Evolutionary conservation across 2,329 filamentous ascomycete species (phyloP).

Genomic region (Xylaria sp.): DNA sequence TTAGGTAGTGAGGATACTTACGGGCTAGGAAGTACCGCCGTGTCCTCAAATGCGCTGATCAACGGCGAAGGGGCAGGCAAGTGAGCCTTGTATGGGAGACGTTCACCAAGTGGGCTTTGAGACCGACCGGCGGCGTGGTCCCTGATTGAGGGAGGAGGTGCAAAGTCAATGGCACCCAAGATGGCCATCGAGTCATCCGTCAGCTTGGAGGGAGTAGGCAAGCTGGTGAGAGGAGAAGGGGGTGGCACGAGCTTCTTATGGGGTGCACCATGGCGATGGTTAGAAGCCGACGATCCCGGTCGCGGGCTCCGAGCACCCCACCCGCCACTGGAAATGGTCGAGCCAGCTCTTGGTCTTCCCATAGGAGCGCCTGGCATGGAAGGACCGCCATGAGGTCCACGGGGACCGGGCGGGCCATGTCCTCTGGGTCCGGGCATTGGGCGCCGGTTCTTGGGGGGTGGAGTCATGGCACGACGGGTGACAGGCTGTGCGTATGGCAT

Average conservation of each 20-base stretch:
- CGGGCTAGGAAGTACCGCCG: slow-evolving; percentile 81
- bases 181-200: slow-evolving; percentile 73
- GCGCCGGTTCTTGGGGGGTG: slow-evolving; percentile 56
- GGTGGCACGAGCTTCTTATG: slow-evolving; percentile 56
- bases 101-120: slow-evolving; percentile 59
- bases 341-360: slow-evolving; percentile 40
- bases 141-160: slow-evolving; percentile 63
- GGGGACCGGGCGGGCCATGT: slow-evolving; percentile 29
- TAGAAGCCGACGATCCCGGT: slow-evolving; percentile 38
- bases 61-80: slow-evolving; percentile 73
- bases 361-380: slow-evolving; percentile 42
- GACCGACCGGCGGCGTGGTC: slow-evolving; percentile 66
- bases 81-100: slow-evolving; percentile 67
- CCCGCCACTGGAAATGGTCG: slow-evolving; percentile 39
- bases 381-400: slow-evolving; percentile 32
- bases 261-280: slow-evolving; percentile 39
- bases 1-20: slow-evolving; percentile 49
- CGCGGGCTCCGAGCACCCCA: slow-evolving; percentile 32
- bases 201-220: slow-evolving; percentile 82
- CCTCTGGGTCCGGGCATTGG: slow-evolving; percentile 32
- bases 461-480: slow-evolving; percentile 89
- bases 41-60: slow-evolving; percentile 78
- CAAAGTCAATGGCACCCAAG: slow-evolving; percentile 71
- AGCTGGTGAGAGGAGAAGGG: slow-evolving; percentile 63
- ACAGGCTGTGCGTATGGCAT: slow-evolving; percentile 82